Evolutionary conservation across 805 yeast species (phyloP), one percentile per base, ranked within the genome.

Genomic region (Candida vartiovaarae): DNA sequence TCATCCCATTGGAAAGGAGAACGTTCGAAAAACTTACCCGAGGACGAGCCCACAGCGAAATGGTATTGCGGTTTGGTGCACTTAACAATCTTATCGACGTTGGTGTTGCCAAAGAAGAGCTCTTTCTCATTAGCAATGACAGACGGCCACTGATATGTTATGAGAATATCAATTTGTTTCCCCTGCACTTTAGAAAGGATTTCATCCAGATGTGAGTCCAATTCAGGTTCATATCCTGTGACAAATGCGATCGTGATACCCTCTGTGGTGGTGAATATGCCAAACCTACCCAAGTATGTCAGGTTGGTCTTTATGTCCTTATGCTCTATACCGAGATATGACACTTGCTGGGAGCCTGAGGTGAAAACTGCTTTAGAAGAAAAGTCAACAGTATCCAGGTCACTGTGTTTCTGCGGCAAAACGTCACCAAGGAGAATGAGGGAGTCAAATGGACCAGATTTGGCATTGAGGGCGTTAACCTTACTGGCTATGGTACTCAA

Each of bases 371-470:
- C 56, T 41, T 53, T 62, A 1, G 40, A 32, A 7, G 42, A 44
- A 25, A 52, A 49, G 1, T 39, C 33, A 4, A 34, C 39, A 6
- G 25, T 38, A 2, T 8, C 24, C 9, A 48, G 31, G 1, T 23
- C 26, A 6, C 33, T 35, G 2, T 40, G 32, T 4, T 24, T 23
- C 1, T 38, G 36, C 1, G 46, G 47, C 1, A 50, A 4, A 1
- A 68, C 57, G 49, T 75, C 75, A 0, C 86, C 85, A 6, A 82
- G 51, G 5, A 81, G 54, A 2, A 82, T 34, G 0, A 74, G 72
- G 3, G 73, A 65, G 38, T 73, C 81, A 53, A 83, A 83, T 0
- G 88, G 88, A 0, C 89, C 89, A 36, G 78, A 79, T 51, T 77
- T 81, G 24, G 56, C 45, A 52, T 80, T 66, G 40, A 82, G 68